Evolutionary conservation across 225 moss, liverwort and hornwort genomes (phyloP).

Genomic region (Asterella californica): DNA sequence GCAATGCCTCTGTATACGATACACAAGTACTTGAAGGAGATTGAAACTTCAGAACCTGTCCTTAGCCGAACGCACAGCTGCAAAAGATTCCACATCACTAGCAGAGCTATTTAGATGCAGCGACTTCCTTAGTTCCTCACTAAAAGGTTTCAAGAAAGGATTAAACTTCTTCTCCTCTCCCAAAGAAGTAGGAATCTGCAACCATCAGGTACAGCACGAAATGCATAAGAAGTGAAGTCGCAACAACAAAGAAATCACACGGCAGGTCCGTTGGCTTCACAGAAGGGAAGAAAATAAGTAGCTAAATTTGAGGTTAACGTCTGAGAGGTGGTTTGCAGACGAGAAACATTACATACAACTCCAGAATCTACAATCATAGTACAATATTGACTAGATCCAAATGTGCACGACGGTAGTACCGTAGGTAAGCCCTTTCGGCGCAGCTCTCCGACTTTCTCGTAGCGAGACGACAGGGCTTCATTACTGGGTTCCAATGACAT

Average conservation of each 20-base stretch:
- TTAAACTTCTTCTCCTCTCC: conserved; percentile 48
- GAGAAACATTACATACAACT: background rate
- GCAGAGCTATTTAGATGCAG: conserved; percentile 32
- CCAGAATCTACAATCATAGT: background rate
- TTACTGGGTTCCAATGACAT: conserved; percentile 49
- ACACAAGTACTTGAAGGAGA: background rate
- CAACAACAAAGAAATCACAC: background rate
- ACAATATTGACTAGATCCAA: background rate
- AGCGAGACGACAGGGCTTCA: conserved; percentile 27
- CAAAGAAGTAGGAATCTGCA: conserved; percentile 44
- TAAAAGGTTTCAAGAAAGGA: conserved; percentile 48
- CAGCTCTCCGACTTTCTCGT: conserved; percentile 39
- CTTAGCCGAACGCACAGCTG: conserved; percentile 48
- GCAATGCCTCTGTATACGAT: background rate
- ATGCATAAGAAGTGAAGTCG: background rate
- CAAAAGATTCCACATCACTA: conserved; percentile 45
- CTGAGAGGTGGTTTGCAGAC: background rate
- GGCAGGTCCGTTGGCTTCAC: background rate
- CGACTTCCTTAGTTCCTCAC: conserved; percentile 39
- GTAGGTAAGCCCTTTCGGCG: conserved; percentile 48
- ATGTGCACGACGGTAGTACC: conserved; percentile 10
- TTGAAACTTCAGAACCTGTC: conserved; percentile 41
- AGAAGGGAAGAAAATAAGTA: background rate
- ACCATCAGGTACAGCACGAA: background rate
- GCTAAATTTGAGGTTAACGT: background rate